Evolutionary conservation across 139 green algal genomes (phyloP).

Genomic region (Monoraphidium neglectum): DNA sequence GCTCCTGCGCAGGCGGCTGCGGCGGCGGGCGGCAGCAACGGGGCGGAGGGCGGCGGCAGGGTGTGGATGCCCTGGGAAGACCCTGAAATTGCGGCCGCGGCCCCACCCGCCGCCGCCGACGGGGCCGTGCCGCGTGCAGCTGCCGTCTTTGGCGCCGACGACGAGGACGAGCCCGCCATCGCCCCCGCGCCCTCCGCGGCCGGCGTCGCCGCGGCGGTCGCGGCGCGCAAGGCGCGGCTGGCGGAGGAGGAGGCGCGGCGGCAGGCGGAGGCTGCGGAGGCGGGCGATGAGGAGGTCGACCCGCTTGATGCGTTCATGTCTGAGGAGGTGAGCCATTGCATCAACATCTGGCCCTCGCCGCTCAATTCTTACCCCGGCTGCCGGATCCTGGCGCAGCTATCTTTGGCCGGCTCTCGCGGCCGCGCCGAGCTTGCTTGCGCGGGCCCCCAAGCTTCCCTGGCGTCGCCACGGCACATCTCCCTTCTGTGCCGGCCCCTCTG

Average conservation of each 20-base stretch:
- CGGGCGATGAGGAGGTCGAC: conserved; percentile 68
- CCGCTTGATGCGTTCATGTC: conserved; percentile 90
- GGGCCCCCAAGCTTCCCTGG: too few relatives aligned
- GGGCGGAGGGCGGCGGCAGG: conserved; percentile 5
- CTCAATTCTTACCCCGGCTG: neutral
- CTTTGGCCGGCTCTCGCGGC: neutral
- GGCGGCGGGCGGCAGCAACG: conserved; percentile 9
- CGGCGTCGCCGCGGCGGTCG: conserved; percentile 5
- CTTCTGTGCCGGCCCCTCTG: too few relatives aligned
- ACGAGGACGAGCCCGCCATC: neutral
- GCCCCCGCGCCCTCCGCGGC: conserved; percentile 18
- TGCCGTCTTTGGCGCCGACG: neutral
- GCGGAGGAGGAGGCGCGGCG: neutral
- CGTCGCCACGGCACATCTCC: too few relatives aligned
- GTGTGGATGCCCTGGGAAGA: conserved; percentile 20
- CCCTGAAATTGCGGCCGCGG: neutral
- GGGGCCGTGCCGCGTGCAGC: neutral
- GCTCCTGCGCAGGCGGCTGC: neutral
- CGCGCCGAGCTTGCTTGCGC: neutral
- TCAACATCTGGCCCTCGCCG: neutral
- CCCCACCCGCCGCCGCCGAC: conserved; percentile 8
- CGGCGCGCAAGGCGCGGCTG: neutral
- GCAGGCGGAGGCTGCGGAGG: neutral
- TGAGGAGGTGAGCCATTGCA: conserved; percentile 59
- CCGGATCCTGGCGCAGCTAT: neutral